Conservation (phyloP, 139 green algal genomes). For the Chlamydomonas incerta region DNA sequence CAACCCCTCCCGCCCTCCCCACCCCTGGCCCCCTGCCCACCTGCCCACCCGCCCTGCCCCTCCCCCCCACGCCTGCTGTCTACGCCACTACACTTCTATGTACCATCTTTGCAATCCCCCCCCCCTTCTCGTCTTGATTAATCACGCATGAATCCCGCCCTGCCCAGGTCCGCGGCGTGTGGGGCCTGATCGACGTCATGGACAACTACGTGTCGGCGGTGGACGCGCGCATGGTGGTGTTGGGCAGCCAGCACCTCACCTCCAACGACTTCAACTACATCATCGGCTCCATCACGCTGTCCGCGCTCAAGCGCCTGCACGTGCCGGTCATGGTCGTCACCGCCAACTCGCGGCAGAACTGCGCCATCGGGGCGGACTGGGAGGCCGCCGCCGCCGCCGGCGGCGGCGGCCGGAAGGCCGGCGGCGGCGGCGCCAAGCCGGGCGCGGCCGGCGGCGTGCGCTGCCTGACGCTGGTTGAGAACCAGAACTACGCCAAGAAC, state of each 20-base stretch:
- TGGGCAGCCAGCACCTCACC: conserved; percentile 43
- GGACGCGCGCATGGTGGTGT: conserved; percentile 36
- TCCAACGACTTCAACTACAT: conserved; percentile 48
- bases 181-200: conserved; percentile 46
- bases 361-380: conserved; percentile 15
- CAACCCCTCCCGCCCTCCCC: too few species aligned
- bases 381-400: background rate
- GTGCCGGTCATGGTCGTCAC: conserved; percentile 46
- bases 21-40: too few species aligned
- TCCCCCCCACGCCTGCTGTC: background rate
- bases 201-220: conserved; percentile 44
- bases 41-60: background rate
- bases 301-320: conserved; percentile 41
- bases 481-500: conserved; percentile 17
- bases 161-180: conserved; percentile 37
- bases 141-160: too few species aligned
- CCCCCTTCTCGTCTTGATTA: too few species aligned
- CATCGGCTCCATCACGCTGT: conserved; percentile 41
- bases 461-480: conserved; percentile 41
- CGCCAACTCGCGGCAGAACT: conserved; percentile 15
- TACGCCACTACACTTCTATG: too few species aligned
- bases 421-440: background rate
- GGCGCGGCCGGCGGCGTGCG: background rate
- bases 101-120: too few species aligned
- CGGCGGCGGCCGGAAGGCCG: background rate